phyloP scores from a whole-genome alignment of 768 basidiomycete genomes.

The Crucibulum laeve region DNA sequence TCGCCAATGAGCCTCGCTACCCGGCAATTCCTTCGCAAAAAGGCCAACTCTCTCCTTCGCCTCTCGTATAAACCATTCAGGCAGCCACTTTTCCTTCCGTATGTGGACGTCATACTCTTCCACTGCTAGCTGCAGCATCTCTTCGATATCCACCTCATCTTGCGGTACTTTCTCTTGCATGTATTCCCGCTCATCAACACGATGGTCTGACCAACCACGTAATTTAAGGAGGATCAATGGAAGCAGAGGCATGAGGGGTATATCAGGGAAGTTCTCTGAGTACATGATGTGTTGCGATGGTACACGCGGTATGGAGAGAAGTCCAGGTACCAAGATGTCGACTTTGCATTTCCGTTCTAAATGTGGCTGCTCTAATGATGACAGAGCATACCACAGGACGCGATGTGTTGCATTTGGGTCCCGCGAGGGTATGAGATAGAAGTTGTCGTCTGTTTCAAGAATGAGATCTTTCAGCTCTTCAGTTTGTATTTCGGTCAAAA shows the following conservation, averaged over 20 bases:
- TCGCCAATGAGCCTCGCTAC: slow-evolving; percentile 12
- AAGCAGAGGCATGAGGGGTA: slow-evolving; percentile 35
- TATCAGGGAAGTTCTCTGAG: slow-evolving; percentile 12
- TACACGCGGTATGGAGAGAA: slow-evolving; percentile 27
- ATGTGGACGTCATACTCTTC: slow-evolving; percentile 15
- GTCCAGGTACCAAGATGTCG: slow-evolving; percentile 28
- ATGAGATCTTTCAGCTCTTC: slow-evolving; percentile 7
- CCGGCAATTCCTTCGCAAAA: slow-evolving; percentile 16
- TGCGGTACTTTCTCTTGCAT: slow-evolving; percentile 31
- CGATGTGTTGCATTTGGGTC: slow-evolving; percentile 5
- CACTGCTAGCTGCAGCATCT: slow-evolving; percentile 34
- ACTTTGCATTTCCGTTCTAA: slow-evolving; percentile 24
- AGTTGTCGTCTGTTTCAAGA: slow-evolving; percentile 3
- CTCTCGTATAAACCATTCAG: slow-evolving; percentile 20
- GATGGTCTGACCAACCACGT: slow-evolving; percentile 37
- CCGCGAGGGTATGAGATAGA: slow-evolving; percentile 8
- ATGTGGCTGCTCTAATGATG: background rate
- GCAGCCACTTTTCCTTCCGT: slow-evolving; percentile 21
- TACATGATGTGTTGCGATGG: slow-evolving; percentile 14
- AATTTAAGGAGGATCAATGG: slow-evolving; percentile 36
- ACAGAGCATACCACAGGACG: slow-evolving; percentile 7
- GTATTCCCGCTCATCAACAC: slow-evolving; percentile 20
- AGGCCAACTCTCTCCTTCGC: slow-evolving; percentile 17
- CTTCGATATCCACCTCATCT: slow-evolving; percentile 36
- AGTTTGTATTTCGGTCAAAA: slow-evolving; percentile 7